phyloP scores from a whole-genome alignment of 75 land plant species.

The Pinus albicaulis region DNA sequence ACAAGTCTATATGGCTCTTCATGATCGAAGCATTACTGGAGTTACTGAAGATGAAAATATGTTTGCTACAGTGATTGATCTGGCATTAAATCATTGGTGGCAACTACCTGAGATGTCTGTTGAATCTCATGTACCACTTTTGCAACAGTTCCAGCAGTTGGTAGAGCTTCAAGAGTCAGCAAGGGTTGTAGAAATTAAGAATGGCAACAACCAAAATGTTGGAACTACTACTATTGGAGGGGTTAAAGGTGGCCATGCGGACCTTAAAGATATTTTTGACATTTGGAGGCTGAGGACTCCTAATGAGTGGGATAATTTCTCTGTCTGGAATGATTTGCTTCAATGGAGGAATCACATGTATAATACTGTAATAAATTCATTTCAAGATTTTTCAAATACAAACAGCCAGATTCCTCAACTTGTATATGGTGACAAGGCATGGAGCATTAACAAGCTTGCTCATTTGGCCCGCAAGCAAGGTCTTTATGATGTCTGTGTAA shows the following conservation, averaged over 20 bases:
- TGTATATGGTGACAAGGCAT: constrained; percentile 96
- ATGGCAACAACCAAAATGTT: constrained; percentile 71
- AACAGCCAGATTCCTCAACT: constrained; percentile 94
- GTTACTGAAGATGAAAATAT: constrained; percentile 84
- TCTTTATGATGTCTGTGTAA: constrained; percentile 93
- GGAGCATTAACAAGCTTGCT: constrained; percentile 99
- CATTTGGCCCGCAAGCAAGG: constrained; percentile 98
- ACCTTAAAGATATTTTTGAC: constrained; percentile 95
- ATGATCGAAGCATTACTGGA: constrained; percentile 49
- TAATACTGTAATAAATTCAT: constrained; percentile 90
- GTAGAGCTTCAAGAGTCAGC: constrained; percentile 99
- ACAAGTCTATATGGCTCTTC: too few species aligned
- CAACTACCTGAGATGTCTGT: constrained; percentile 97
- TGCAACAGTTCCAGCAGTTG: constrained; percentile 98
- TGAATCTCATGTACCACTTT: constrained; percentile 80
- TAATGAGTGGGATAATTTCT: constrained; percentile 96
- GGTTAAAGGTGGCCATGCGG: constrained; percentile 65
- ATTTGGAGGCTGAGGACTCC: constrained; percentile 98
- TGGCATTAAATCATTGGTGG: constrained; percentile 98
- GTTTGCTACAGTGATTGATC: constrained; percentile 86
- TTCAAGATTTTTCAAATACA: constrained; percentile 74
- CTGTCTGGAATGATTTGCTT: constrained; percentile 97
- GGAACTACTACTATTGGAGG: constrained; percentile 45
- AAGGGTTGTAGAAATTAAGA: constrained; percentile 80
- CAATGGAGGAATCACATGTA: constrained; percentile 99